Evolutionary conservation across 306 rosid genomes (phyloP).

Genomic region (Casuarina cunninghamiana): DNA sequence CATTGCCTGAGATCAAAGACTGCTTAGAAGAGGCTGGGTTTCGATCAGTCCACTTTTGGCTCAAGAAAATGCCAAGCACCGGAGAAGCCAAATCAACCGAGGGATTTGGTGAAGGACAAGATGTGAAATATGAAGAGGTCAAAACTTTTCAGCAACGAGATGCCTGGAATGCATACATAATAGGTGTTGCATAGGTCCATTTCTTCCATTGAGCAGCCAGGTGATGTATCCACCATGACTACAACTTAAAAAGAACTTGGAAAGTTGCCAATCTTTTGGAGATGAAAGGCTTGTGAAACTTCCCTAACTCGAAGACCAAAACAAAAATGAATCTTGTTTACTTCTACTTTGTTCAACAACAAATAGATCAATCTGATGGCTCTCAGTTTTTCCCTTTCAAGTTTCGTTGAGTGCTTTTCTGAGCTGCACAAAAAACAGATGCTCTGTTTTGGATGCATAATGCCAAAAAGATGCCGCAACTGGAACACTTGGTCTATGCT

Average conservation of each 20-base stretch:
- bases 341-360: background rate
- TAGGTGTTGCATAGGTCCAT: slow-evolving; percentile 64
- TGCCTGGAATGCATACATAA: slow-evolving; percentile 91
- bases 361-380: too few species aligned
- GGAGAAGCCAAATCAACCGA: slow-evolving; percentile 50
- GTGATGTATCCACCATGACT: background rate
- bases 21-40: slow-evolving; percentile 92
- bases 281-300: background rate
- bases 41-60: slow-evolving; percentile 78
- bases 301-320: background rate
- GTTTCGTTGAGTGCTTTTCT: too few species aligned
- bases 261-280: background rate
- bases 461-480: too few species aligned
- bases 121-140: slow-evolving; percentile 73
- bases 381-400: too few species aligned
- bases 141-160: slow-evolving; percentile 71
- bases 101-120: slow-evolving; percentile 69
- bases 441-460: too few species aligned
- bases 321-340: background rate
- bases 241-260: background rate
- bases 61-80: slow-evolving; percentile 74
- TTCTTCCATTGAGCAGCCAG: background rate
- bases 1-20: slow-evolving; percentile 89
- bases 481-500: too few species aligned
- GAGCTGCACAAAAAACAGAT: too few species aligned